A percentile compares a stretch with the other conserved stretches of the same genome.
phyloP scores from a whole-genome alignment of 2,329 filamentous ascomycete genomes.

The Botryotinia globosa region DNA sequence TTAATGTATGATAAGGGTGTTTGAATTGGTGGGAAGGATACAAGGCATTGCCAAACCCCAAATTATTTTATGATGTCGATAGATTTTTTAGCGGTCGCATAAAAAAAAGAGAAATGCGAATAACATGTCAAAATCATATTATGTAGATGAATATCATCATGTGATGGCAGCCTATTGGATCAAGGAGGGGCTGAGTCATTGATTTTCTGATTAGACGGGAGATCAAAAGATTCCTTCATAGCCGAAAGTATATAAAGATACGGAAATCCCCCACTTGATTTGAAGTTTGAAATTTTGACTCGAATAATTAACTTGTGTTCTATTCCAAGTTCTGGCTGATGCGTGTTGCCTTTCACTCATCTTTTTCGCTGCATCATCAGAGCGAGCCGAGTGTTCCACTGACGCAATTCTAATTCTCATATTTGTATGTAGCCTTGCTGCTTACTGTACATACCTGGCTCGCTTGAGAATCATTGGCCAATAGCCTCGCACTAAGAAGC shows the following conservation, averaged over 20 bases:
- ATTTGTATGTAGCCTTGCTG: not conserved
- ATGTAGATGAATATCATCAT: constrained; percentile 30
- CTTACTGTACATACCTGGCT: not conserved
- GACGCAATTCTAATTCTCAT: constrained; percentile 26
- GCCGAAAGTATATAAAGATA: constrained; percentile 33
- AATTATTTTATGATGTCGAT: constrained; percentile 18
- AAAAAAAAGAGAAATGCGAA: constrained; percentile 23
- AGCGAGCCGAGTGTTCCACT: constrained; percentile 23
- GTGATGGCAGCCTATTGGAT: constrained; percentile 27
- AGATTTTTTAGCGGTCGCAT: constrained; percentile 29
- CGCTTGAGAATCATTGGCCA: not conserved
- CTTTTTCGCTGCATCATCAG: constrained; percentile 21
- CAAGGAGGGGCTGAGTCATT: constrained; percentile 32
- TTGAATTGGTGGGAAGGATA: constrained; percentile 27
- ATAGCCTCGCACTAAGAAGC: not conserved
- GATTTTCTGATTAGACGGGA: constrained; percentile 30
- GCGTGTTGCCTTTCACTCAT: not conserved
- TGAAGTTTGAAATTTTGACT: not conserved
- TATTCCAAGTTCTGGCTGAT: not conserved
- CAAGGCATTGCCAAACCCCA: constrained; percentile 20
- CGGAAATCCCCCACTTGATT: not conserved
- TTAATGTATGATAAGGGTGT: constrained; percentile 21
- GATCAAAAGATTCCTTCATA: constrained; percentile 23
- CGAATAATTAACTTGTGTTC: not conserved
- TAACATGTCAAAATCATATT: not conserved